phyloP scores from a whole-genome alignment of 768 basidiomycete genomes.

The Rhodotorula paludigena region DNA sequence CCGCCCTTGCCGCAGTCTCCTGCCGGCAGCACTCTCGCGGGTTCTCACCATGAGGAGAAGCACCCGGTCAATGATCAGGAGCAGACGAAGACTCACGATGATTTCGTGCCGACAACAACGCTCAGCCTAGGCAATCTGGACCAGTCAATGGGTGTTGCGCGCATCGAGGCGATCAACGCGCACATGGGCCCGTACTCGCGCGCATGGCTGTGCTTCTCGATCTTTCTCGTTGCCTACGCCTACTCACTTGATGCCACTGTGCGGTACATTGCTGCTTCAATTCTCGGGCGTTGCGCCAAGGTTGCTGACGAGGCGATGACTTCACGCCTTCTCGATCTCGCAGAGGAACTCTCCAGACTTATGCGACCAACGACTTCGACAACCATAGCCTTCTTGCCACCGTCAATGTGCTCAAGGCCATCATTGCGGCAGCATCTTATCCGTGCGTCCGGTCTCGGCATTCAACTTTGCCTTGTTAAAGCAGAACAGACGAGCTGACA shows the following conservation, averaged over 20 bases:
- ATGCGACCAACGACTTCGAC: constrained; percentile 35
- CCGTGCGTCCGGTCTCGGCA: too few relatives aligned
- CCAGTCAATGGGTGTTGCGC: background rate
- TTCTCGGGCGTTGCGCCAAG: too few relatives aligned
- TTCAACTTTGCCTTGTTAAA: too few relatives aligned
- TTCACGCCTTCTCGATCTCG: too few relatives aligned
- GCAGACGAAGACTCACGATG: background rate
- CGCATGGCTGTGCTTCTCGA: background rate
- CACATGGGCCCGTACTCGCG: background rate
- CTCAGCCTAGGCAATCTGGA: background rate
- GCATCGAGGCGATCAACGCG: background rate
- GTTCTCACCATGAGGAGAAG: too few relatives aligned
- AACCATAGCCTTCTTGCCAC: constrained; percentile 43
- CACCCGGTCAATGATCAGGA: background rate
- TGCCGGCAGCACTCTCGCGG: too few relatives aligned
- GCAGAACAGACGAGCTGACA: background rate
- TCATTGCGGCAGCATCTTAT: constrained; percentile 44
- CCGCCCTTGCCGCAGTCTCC: too few relatives aligned
- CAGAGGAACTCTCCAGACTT: constrained; percentile 39
- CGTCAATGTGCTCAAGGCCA: constrained; percentile 44
- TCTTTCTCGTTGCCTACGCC: constrained; percentile 43
- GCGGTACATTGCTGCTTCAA: too few relatives aligned
- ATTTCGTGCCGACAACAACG: too few relatives aligned
- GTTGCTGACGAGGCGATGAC: too few relatives aligned
- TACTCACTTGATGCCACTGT: constrained; percentile 29